Evolutionary conservation across 345 rosid genomes (phyloP), one percentile per base, ranked within the genome.

Genomic region (Barbarea vulgaris): DNA sequence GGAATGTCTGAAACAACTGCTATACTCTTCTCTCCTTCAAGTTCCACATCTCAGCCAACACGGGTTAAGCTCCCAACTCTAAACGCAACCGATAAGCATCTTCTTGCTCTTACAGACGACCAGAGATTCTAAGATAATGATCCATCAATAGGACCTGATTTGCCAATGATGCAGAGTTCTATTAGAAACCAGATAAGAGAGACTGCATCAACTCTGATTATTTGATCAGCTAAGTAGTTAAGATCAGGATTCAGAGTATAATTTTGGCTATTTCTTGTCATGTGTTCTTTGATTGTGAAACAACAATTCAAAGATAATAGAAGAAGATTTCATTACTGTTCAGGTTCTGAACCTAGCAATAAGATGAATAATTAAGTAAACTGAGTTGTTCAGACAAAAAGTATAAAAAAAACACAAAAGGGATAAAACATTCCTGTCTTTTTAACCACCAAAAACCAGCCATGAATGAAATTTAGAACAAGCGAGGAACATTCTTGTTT

Each of bases 1-100:
- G 62, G 62, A 21, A 73, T 79, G 82, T 52, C 67, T 48, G 70
- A 72, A 53, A 42, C 74, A 66, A 75, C 58, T 19, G 61, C 65
- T 61, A 84, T 88, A 19, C 86, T 84, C 5, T 90, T 89, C 64
- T 53, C 71, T 30, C 88, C 89, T 30, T 82, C 71, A 12, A 76
- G 62, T 7, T 74, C 82, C 4, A 52, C 66, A 31, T 75, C 42
- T 18, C 50, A 69, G 21, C 78, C 84, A 7, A 81, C 79, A 13
- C 80, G 79, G 57, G 89, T 88, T 7, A 89, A 87, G 82, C 96
- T 91, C 66, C 97, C 93, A 4, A 70, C 70, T 0, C 83, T 87
- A 13, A 41, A 61, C 41, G 95, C 88, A 10, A 78, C 84, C 0
- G 67, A 42, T 12, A 59, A 60, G 7, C 77, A 72, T 53, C 74